These are phyloP conservation scores for Gossypium trilobum DNA, from an alignment of 441 rosid genomes.

Conservation along the genomic window DNA sequence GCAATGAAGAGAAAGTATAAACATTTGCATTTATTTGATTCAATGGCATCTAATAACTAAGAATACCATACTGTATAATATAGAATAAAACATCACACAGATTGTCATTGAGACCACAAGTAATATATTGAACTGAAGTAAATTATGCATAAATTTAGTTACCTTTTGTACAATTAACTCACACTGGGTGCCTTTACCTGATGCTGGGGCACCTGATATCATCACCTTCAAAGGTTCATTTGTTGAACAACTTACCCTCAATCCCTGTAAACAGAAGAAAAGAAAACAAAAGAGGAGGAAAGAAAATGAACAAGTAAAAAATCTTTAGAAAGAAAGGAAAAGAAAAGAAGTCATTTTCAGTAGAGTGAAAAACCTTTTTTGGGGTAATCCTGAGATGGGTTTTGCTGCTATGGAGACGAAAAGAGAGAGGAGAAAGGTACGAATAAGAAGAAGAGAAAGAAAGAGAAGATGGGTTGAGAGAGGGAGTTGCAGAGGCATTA, in stretches of 20 bases:
- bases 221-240: constrained; percentile 70
- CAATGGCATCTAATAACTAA: neutral
- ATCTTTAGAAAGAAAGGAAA: neutral
- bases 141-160: neutral
- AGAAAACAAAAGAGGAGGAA: neutral
- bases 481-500: constrained; percentile 20
- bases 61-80: neutral
- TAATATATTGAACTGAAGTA: neutral
- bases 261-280: constrained; percentile 21
- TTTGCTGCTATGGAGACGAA: constrained; percentile 4
- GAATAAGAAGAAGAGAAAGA: constrained; percentile 13
- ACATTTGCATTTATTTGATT: neutral
- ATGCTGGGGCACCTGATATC: constrained; percentile 91
- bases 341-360: neutral
- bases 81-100: neutral
- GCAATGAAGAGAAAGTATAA: neutral
- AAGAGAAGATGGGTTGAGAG: constrained; percentile 16
- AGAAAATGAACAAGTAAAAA: neutral
- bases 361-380: constrained; percentile 26
- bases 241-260: constrained; percentile 43
- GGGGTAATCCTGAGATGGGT: constrained; percentile 20
- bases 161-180: constrained; percentile 75
- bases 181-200: constrained; percentile 91
- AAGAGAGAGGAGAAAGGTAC: constrained; percentile 20
- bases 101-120: neutral